Percentiles rank a stretch among this genome's conserved stretches.
Conservation (phyloP, 495 filamentous ascomycete species). For the Trichoderma gamsii region DNA sequence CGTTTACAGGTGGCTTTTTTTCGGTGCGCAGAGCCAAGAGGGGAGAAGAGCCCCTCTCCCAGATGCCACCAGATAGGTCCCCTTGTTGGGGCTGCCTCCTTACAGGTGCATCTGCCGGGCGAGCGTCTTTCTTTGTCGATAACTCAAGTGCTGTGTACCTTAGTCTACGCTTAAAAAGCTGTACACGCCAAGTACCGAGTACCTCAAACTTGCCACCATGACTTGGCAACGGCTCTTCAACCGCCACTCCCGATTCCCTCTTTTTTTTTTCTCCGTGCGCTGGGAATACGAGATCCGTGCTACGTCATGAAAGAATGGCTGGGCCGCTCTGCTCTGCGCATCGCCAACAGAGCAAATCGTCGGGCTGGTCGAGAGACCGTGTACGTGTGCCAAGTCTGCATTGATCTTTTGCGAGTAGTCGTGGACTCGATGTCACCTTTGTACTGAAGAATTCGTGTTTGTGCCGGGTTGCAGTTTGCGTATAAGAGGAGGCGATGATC, state of each 20-base stretch:
- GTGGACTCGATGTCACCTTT: not conserved
- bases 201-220: not conserved
- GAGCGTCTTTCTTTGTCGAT: not conserved
- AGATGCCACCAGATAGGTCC: not conserved
- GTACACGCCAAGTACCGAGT: not conserved
- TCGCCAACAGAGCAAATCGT: not conserved
- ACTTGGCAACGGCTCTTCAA: not conserved
- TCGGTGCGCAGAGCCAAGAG: not conserved
- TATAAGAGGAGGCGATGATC: not conserved
- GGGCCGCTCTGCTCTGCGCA: not conserved
- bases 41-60: too few relatives aligned
- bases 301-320: conserved; percentile 13
- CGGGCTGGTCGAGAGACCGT: not conserved
- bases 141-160: not conserved
- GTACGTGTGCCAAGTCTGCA: not conserved
- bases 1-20: not conserved
- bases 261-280: not conserved
- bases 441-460: not conserved
- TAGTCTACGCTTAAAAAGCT: not conserved
- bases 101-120: not conserved
- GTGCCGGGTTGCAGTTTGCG: too few relatives aligned
- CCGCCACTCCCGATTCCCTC: conserved; percentile 4
- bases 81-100: not conserved
- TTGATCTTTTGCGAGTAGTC: not conserved
- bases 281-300: conserved; percentile 13